Evolutionary conservation across 805 yeast genomes (phyloP).

Genomic region (Pichia cabralensis): DNA sequence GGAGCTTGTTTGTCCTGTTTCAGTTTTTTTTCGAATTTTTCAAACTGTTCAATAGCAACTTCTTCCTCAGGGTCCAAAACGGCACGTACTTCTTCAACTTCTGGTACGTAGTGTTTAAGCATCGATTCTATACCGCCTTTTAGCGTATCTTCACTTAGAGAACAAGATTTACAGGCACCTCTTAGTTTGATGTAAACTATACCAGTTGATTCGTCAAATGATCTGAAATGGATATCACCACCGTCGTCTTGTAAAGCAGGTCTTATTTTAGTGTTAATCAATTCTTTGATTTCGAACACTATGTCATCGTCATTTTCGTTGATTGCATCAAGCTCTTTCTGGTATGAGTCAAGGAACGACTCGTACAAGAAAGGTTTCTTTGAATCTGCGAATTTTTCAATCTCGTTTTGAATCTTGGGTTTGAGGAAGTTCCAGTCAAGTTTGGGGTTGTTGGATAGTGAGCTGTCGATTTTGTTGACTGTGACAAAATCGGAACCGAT

Average conservation of each 20-base stretch:
- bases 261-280: conserved; percentile 58
- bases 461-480: conserved; percentile 42
- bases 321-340: conserved; percentile 20
- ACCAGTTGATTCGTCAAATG: conserved; percentile 46
- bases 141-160: conserved; percentile 53
- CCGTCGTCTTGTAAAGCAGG: conserved; percentile 74
- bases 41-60: conserved; percentile 69
- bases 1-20: conserved; percentile 18
- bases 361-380: conserved; percentile 20
- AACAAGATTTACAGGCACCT: conserved; percentile 71
- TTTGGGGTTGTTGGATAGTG: conserved; percentile 24
- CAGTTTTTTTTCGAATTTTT: conserved; percentile 62
- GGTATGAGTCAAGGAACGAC: conserved; percentile 16
- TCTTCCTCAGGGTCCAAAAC: conserved; percentile 31
- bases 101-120: conserved; percentile 63
- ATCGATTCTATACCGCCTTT: conserved; percentile 62
- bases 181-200: conserved; percentile 47
- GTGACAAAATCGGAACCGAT: conserved; percentile 69
- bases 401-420: conserved; percentile 19
- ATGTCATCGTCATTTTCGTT: conserved; percentile 58
- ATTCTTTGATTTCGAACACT: conserved; percentile 56
- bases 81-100: conserved; percentile 45
- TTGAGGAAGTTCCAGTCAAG: conserved; percentile 23
- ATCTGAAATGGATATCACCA: conserved; percentile 61
- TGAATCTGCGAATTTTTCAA: conserved; percentile 18